phyloP scores from a whole-genome alignment of 164 flowering plant genomes.

The Piper betle region DNA sequence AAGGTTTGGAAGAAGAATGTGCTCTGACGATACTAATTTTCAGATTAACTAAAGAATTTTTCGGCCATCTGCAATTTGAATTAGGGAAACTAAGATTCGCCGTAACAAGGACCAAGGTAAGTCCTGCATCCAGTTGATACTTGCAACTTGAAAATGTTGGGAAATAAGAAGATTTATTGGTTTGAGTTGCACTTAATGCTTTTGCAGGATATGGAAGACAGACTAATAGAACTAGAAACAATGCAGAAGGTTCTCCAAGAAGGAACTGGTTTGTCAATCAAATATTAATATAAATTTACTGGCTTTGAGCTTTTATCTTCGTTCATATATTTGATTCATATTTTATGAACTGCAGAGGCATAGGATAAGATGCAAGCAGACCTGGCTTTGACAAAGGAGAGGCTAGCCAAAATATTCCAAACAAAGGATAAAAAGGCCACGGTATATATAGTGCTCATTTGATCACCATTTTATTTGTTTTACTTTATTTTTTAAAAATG shows the following conservation, averaged over 20 bases:
- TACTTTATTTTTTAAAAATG: too few relatives aligned
- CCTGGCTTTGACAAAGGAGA: conserved; percentile 43
- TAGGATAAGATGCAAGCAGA: conserved; percentile 74
- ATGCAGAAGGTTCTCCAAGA: conserved; percentile 71
- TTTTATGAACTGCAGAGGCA: conserved; percentile 51
- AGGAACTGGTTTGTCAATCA: conserved; percentile 50
- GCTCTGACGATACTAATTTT: conserved; percentile 7
- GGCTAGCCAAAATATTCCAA: conserved; percentile 56
- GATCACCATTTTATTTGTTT: background rate
- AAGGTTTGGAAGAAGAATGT: background rate
- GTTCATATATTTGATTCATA: too few relatives aligned
- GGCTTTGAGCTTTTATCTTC: too few relatives aligned
- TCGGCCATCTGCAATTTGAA: conserved; percentile 49
- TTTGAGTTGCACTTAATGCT: too few relatives aligned
- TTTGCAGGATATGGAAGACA: conserved; percentile 67
- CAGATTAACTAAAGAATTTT: conserved; percentile 71
- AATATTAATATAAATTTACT: background rate
- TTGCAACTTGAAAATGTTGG: background rate
- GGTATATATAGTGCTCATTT: conserved; percentile 2
- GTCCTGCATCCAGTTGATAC: background rate
- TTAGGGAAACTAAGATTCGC: conserved; percentile 79
- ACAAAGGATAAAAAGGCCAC: conserved; percentile 60
- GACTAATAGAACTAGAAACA: conserved; percentile 75
- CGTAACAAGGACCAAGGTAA: conserved; percentile 80
- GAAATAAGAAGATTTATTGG: background rate